These are phyloP conservation scores for Lentithecium fluviatile DNA, from an alignment of 495 filamentous ascomycete genomes.

Conservation along the genomic window DNA sequence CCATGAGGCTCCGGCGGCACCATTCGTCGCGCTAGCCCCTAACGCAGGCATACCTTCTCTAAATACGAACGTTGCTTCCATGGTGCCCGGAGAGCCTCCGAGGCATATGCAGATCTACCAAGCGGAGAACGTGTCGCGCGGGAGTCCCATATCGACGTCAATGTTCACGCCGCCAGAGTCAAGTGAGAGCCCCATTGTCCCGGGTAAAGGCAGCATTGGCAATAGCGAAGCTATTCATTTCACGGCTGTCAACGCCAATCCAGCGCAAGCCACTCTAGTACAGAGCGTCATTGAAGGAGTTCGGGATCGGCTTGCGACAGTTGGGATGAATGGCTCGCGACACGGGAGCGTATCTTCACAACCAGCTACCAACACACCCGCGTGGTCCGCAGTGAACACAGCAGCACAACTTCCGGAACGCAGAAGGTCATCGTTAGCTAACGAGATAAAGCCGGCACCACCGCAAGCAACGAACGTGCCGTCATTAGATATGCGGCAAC, in stretches of 20 bases:
- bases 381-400: neutral
- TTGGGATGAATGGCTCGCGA: neutral
- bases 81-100: neutral
- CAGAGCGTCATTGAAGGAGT: neutral
- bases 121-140: neutral
- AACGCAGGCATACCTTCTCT: neutral
- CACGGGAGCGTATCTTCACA: neutral
- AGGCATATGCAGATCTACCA: neutral
- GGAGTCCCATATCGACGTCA: neutral
- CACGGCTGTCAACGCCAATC: neutral
- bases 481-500: neutral
- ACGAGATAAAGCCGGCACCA: neutral
- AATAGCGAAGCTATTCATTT: neutral
- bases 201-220: neutral
- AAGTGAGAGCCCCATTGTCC: slow-evolving; percentile 9
- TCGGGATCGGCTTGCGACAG: neutral
- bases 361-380: neutral
- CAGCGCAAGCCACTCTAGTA: neutral
- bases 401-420: neutral
- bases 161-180: neutral
- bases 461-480: neutral
- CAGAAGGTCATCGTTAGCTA: neutral
- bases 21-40: slow-evolving; percentile 3
- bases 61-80: no score
- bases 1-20: neutral